Evolutionary conservation across 2,329 filamentous ascomycete genomes (phyloP).

Genomic region (Pseudogymnoascus sp.): DNA sequence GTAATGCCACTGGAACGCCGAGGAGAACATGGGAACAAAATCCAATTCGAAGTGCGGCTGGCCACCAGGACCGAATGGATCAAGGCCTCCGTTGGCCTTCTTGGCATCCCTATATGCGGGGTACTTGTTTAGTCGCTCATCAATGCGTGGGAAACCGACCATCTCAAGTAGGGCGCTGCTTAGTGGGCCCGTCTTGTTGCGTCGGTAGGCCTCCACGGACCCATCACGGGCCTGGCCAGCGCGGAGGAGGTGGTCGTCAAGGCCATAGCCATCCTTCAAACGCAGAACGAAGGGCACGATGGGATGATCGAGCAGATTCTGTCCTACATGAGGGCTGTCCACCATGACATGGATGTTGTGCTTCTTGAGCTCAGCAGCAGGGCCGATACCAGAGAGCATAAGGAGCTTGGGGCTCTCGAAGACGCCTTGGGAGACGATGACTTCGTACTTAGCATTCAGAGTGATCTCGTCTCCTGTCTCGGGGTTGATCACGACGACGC

Average conservation of each 20-base stretch:
- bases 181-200: conserved; percentile 36
- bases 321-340: conserved; percentile 28
- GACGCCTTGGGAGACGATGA: conserved; percentile 22
- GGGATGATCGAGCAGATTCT: conserved; percentile 34
- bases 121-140: conserved; percentile 45
- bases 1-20: conserved; percentile 44
- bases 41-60: conserved; percentile 59
- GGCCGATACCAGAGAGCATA: conserved; percentile 15
- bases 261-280: conserved; percentile 36
- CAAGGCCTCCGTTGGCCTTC: conserved; percentile 35
- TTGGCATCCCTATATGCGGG: conserved; percentile 42
- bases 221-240: conserved; percentile 33
- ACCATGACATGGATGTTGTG: conserved; percentile 25
- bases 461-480: conserved; percentile 36
- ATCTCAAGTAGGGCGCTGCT: conserved; percentile 43
- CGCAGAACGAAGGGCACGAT: conserved; percentile 36
- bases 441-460: conserved; percentile 41
- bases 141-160: conserved; percentile 52
- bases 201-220: conserved; percentile 35
- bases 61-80: conserved; percentile 50
- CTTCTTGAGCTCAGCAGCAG: conserved; percentile 29
- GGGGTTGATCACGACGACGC: conserved; percentile 40
- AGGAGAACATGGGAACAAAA: conserved; percentile 53
- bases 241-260: conserved; percentile 36
- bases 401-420: conserved; percentile 13